These are phyloP conservation scores for Cryptosporidium sp. DNA, from an alignment of 169 alveolate genomes.

Conservation along the genomic window DNA sequence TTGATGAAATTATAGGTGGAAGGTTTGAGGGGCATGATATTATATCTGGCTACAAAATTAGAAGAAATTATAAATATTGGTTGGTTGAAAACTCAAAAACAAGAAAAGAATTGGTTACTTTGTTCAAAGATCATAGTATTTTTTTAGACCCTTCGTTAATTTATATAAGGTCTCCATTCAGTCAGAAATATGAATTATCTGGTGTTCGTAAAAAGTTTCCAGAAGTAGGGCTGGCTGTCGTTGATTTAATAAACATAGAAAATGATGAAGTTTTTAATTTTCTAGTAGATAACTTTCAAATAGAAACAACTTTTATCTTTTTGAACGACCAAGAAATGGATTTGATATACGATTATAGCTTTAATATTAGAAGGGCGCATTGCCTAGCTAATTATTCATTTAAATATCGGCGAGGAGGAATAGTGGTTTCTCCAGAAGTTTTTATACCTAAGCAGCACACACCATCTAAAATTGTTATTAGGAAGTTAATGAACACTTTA, in stretches of 20 bases:
- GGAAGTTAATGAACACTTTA: background rate
- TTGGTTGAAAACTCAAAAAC: conserved; percentile 28
- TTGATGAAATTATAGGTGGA: conserved; percentile 75
- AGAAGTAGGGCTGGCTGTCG: conserved; percentile 14
- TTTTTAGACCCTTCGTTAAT: conserved; percentile 32
- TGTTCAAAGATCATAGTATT: conserved; percentile 18
- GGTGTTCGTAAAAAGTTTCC: conserved; percentile 16
- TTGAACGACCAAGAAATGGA: conserved; percentile 65
- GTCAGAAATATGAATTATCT: conserved; percentile 44
- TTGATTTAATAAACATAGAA: conserved; percentile 27
- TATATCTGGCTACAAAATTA: conserved; percentile 14
- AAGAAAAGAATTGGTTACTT: background rate
- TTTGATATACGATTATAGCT: conserved; percentile 44
- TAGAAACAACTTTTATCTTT: conserved; percentile 63
- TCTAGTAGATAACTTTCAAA: conserved; percentile 58
- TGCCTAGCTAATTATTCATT: conserved; percentile 29
- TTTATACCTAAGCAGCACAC: background rate
- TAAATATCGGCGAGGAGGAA: conserved; percentile 65
- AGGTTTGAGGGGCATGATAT: conserved; percentile 23
- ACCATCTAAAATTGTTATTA: background rate
- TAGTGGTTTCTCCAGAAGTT: conserved; percentile 61
- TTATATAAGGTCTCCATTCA: conserved; percentile 39
- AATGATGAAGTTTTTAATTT: conserved; percentile 71
- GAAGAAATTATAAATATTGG: conserved; percentile 70
- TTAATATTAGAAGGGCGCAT: conserved; percentile 52